Evolutionary conservation across 2,329 filamentous ascomycete genomes (phyloP), one percentile per base, ranked within the genome.

Genomic region (Mariannaea elegans): DNA sequence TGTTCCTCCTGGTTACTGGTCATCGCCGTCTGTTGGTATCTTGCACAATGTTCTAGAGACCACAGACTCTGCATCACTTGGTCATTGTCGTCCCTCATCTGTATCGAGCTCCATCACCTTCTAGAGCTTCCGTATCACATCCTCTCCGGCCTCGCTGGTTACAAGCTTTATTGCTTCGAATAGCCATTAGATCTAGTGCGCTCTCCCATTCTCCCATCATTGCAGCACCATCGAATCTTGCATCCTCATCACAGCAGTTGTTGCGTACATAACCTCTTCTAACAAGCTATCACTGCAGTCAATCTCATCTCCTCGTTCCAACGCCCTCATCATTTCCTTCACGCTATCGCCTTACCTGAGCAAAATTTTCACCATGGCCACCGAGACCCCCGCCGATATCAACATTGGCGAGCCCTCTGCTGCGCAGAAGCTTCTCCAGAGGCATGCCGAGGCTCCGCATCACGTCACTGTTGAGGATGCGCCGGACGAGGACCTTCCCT

Each of bases 381-480:
- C 80, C 62, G 73, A 74, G 64, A 61, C 74, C 66, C 76, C 78
- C 53, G 58, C 70, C 57, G 75, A 72, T 65, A 68, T 70, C 65
- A 71, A 72, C 63, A 55, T 45, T 47, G 68, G 68, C 45, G 80
- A 84, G 74, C 77, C 81, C 59, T 85, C 84, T 60, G 82, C 82
- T 59, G 84, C 84, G 41, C 85, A 90, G 77, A 84, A 83, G 79
- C 84, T 91, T 63, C 82, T 87, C 71, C 82, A 88, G 72, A 84
- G 87, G 76, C 89, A 91, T 68, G 77, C 75, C 63, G 78, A 84
- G 67, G 74, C 76, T 61, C 78, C 82, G 42, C 83, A 83, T 63
- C 84, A 87, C 71, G 85, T 86, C 65, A 93, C 89, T 21, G 84
- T 97, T 65, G 93, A 97, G 77, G 93, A 97, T 47, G 88, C 86